Evolutionary conservation across 768 basidiomycete species (phyloP).

Genomic region (Serendipita sp.): DNA sequence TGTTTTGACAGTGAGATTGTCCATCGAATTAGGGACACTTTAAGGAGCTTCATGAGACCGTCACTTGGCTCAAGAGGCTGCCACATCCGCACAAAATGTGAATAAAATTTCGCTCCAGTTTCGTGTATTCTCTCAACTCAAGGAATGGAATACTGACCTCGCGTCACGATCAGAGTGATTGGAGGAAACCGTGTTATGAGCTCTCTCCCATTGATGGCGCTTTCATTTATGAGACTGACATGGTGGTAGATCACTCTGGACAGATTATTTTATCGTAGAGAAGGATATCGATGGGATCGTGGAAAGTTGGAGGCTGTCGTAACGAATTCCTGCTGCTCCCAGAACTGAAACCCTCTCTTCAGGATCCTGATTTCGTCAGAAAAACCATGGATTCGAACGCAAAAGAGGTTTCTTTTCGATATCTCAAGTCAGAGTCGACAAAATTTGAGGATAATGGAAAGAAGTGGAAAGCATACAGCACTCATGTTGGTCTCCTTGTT

Average conservation of each 20-base stretch:
- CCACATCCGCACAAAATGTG: slow-evolving; percentile 12
- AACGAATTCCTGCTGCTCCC: too few relatives aligned
- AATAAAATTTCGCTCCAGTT: too few relatives aligned
- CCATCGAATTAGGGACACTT: not conserved
- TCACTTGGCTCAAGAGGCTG: slow-evolving; percentile 7
- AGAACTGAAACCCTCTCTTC: not conserved
- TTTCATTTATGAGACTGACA: too few relatives aligned
- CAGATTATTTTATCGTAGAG: not conserved
- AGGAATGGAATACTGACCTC: too few relatives aligned
- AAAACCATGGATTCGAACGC: slow-evolving; percentile 1
- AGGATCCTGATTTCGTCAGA: slow-evolving; percentile 7
- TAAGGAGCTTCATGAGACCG: not conserved
- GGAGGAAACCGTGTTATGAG: slow-evolving; percentile 12
- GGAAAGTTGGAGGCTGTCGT: not conserved
- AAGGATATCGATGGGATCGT: not conserved
- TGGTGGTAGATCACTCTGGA: not conserved
- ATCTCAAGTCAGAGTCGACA: slow-evolving; percentile 10
- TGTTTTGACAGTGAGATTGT: too few relatives aligned
- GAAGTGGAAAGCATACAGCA: slow-evolving; percentile 11
- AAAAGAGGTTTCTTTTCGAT: slow-evolving; percentile 1
- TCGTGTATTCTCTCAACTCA: too few relatives aligned
- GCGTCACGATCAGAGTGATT: slow-evolving; percentile 8
- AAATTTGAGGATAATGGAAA: slow-evolving; percentile 1
- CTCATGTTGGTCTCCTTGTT: not conserved
- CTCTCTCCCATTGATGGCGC: too few relatives aligned